These are phyloP conservation scores for Exsudoporus floridanus DNA, from an alignment of 1,284 basidiomycete species.

Conservation along the genomic window DNA sequence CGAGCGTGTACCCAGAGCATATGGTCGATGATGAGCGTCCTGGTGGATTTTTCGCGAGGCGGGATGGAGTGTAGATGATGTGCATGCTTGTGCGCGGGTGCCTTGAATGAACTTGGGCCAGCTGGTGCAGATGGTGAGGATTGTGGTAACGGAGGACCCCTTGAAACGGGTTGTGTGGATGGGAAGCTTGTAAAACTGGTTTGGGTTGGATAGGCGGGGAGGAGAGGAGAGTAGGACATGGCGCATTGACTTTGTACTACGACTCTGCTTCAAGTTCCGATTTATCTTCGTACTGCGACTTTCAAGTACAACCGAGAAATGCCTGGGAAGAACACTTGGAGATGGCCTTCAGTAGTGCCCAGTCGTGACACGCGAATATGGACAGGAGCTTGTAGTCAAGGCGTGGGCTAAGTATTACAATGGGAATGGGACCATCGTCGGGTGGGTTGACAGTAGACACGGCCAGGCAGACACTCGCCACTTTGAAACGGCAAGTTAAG, in stretches of 20 bases:
- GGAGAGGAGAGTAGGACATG: slow-evolving; percentile 33
- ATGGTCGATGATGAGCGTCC: slow-evolving; percentile 80
- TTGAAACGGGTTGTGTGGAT: slow-evolving; percentile 11
- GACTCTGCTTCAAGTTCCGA: slow-evolving; percentile 19
- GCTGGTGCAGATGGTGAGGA: slow-evolving; percentile 12
- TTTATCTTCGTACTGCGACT: slow-evolving; percentile 25
- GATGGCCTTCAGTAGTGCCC: neutral
- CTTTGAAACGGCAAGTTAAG: no score
- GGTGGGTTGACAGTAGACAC: neutral
- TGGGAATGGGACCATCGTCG: neutral
- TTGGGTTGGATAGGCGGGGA: slow-evolving; percentile 21
- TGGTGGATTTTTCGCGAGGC: slow-evolving; percentile 74
- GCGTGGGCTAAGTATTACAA: neutral
- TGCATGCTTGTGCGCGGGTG: slow-evolving; percentile 41
- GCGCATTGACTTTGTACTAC: slow-evolving; percentile 1
- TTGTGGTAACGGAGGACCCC: slow-evolving; percentile 7
- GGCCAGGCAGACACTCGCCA: neutral
- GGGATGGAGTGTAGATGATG: slow-evolving; percentile 63
- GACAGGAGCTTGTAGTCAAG: neutral
- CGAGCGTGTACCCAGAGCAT: slow-evolving; percentile 78
- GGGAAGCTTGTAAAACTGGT: slow-evolving; percentile 23
- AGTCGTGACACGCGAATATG: slow-evolving; percentile 5
- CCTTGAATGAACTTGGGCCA: slow-evolving; percentile 27
- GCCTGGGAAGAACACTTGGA: neutral
- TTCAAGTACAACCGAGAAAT: neutral